These are phyloP conservation scores for Linnemannia elongata DNA, from an alignment of 192 early-diverging fungal genomes.

Conservation along the genomic window DNA sequence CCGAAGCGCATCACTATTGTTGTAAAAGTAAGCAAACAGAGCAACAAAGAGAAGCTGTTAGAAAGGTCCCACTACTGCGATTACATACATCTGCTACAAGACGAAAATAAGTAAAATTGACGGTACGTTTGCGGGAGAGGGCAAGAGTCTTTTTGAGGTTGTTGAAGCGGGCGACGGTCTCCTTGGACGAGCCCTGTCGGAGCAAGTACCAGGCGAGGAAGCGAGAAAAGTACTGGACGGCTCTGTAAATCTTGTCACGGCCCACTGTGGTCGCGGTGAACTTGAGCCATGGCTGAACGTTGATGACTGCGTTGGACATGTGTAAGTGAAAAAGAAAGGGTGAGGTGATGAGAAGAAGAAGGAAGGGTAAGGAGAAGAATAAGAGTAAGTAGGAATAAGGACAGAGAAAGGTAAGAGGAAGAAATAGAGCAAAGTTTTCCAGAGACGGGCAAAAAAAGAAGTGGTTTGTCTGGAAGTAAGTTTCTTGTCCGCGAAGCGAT, in stretches of 20 bases:
- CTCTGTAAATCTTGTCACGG: slow-evolving; percentile 83
- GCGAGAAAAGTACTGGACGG: slow-evolving; percentile 90
- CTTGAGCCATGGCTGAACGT: slow-evolving; percentile 60
- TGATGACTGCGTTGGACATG: slow-evolving; percentile 35
- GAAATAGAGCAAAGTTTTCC: background rate
- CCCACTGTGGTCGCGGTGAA: slow-evolving; percentile 75
- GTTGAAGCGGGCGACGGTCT: slow-evolving; percentile 67
- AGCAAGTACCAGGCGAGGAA: slow-evolving; percentile 79
- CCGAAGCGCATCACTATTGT: slow-evolving; percentile 45
- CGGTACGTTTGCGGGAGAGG: slow-evolving; percentile 75
- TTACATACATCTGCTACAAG: background rate
- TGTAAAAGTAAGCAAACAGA: background rate
- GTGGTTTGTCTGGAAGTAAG: background rate
- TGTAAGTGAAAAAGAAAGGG: background rate
- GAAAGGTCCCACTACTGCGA: background rate
- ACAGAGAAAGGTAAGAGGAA: background rate
- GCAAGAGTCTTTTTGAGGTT: slow-evolving; percentile 72
- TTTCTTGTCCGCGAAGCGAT: background rate
- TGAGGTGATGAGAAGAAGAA: background rate
- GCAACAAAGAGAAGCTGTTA: background rate
- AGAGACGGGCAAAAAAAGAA: background rate
- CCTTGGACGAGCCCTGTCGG: slow-evolving; percentile 69
- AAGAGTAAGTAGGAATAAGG: background rate
- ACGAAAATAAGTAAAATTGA: background rate
- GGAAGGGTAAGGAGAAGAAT: background rate